Percentiles rank a stretch among this genome's conserved stretches.
Conservation (phyloP, 2,329 filamentous ascomycete species). For the Hirsutella thompsonii region DNA sequence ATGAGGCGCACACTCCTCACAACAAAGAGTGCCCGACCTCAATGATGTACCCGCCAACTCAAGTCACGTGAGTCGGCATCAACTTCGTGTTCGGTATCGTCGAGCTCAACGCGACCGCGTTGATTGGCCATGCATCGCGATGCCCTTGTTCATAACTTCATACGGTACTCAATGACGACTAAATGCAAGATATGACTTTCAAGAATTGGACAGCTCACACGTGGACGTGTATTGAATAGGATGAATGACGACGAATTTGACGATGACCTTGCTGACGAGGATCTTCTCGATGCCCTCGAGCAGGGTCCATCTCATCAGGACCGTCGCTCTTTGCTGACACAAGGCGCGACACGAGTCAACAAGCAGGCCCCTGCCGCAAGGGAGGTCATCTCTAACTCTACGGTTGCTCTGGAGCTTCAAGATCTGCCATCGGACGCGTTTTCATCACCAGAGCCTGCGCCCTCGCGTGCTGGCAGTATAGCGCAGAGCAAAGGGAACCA, state of each 20-base stretch:
- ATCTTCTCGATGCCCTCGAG: conserved; percentile 47
- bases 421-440: conserved; percentile 56
- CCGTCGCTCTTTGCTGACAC: background rate
- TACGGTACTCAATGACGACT: too few species aligned
- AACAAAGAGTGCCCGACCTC: too few species aligned
- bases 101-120: background rate
- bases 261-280: conserved; percentile 52
- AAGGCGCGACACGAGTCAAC: too few species aligned
- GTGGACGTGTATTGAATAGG: too few species aligned
- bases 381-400: background rate
- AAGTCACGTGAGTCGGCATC: conserved; percentile 2
- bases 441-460: conserved; percentile 35
- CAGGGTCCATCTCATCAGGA: conserved; percentile 27
- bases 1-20: too few species aligned
- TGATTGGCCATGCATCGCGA: background rate
- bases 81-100: background rate
- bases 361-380: too few species aligned
- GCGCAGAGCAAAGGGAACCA: background rate
- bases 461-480: background rate
- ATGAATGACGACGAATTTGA: conserved; percentile 52
- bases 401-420: conserved; percentile 29
- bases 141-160: too few species aligned
- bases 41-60: background rate
- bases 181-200: too few species aligned
- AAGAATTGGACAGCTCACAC: too few species aligned